Evolutionary conservation across 345 rosid genomes (phyloP), one percentile per base, ranked within the genome.

Genomic region (Citropsis articulata): DNA sequence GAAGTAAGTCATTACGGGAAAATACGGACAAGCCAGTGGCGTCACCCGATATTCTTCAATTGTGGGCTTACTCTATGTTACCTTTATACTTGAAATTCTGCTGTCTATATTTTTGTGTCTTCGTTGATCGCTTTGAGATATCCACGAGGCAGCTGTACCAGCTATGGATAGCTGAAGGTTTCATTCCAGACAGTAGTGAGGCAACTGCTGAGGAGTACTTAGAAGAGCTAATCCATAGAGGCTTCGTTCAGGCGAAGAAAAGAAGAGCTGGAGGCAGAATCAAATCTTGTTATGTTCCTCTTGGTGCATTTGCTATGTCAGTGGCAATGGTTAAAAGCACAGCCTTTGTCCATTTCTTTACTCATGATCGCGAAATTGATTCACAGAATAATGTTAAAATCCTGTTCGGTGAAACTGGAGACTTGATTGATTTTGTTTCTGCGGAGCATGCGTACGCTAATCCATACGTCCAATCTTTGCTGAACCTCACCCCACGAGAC

Each of bases 11-110:
- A 61, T 61, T 25, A 9, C 3, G 4, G 65, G 33, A 61, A 25
- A 25, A 25, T n/a, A 2, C 12, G 30, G 13, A 25, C 0, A 7
- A 61, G 3, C 4, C 25, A 12, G 0, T 12, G 18, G 13, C 16
- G 3, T 2, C 0, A 8, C 65, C 2, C 27, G 0, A 0, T 10
- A 0, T 8, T 4, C 4, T n/a, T 59, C 28, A 7, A 3, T 0
- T 59, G 12, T 59, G 9, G 9, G 24, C 30, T 7, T 9, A 9
- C 65, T 61, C 31, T 4, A 0, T 0, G 31, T 24, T 69, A 45
- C 56, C 33, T 10, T 5, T 21, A 9, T 28, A 7, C 16, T 50
- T 45, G 14, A 45, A 45, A 45, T 1, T 13, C 14, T 45, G 50
- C 16, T 0, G 12, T 13, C 14, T 45, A 9, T 45, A 45, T 45